Evolutionary conservation across 208 protist species (phyloP).

Genomic region (Acanthamoeba lenticulata): DNA sequence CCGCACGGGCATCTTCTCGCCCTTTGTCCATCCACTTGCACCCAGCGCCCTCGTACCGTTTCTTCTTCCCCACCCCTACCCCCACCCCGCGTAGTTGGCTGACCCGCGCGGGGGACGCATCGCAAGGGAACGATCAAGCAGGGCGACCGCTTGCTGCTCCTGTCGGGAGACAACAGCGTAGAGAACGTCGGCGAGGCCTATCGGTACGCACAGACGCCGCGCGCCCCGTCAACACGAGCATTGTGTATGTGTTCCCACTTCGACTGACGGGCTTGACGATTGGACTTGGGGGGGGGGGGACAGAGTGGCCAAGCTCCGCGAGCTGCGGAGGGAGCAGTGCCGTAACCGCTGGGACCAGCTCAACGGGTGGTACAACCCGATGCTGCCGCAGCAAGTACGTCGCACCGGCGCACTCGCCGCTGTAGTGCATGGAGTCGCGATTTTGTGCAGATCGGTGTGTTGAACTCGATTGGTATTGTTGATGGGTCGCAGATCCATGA

Average conservation of each 20-base stretch:
- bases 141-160: background rate
- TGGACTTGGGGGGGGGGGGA: no score
- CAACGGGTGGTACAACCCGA: conserved; percentile 39
- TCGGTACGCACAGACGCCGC: background rate
- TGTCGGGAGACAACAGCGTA: background rate
- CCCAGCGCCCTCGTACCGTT: background rate
- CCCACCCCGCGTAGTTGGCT: background rate
- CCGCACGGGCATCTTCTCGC: background rate
- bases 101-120: background rate
- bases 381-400: conserved; percentile 11
- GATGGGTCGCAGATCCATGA: background rate
- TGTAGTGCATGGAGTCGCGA: no score
- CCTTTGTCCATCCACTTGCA: background rate
- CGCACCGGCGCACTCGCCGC: background rate
- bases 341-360: conserved; percentile 14
- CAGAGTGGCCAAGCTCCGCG: conserved; percentile 1
- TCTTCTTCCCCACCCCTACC: background rate
- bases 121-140: conserved; percentile 2
- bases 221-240: background rate
- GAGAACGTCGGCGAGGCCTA: background rate
- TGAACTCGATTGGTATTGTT: background rate
- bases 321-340: background rate
- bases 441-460: no score
- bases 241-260: no score
- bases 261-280: no score